Evolutionary conservation across 2,329 filamentous ascomycete genomes (phyloP).

Genomic region (Shiraia bambusicola): DNA sequence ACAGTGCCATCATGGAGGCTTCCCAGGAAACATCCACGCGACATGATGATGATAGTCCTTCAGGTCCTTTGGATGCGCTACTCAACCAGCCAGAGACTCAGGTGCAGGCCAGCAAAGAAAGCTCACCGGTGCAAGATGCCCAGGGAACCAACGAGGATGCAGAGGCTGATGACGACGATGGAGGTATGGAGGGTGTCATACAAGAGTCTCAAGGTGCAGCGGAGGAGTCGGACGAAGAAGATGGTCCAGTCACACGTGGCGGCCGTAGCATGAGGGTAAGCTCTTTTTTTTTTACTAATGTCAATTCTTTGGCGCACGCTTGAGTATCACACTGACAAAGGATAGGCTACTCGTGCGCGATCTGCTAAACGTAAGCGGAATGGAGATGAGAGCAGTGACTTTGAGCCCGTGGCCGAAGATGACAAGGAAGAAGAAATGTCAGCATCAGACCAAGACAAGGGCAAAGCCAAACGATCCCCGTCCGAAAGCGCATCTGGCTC

Average conservation of each 20-base stretch:
- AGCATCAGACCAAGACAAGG: slow-evolving; percentile 52
- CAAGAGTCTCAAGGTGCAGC: slow-evolving; percentile 45
- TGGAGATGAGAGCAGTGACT: slow-evolving; percentile 62
- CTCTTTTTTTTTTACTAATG: no score
- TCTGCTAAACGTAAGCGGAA: slow-evolving; percentile 43
- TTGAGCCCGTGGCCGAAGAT: slow-evolving; percentile 60
- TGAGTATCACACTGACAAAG: slow-evolving; percentile 19
- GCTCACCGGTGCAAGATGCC: slow-evolving; percentile 34
- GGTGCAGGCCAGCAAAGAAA: slow-evolving; percentile 37
- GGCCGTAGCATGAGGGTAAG: slow-evolving; percentile 43
- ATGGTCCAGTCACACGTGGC: slow-evolving; percentile 55
- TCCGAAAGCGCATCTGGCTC: slow-evolving; percentile 43
- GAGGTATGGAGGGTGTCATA: slow-evolving; percentile 42
- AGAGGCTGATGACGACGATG: slow-evolving; percentile 30
- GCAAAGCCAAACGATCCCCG: slow-evolving; percentile 43
- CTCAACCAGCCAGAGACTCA: slow-evolving; percentile 41
- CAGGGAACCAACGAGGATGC: slow-evolving; percentile 36
- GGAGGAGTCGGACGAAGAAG: slow-evolving; percentile 51
- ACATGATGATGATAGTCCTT: slow-evolving; percentile 31
- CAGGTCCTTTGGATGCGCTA: slow-evolving; percentile 34
- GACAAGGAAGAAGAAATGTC: slow-evolving; percentile 58
- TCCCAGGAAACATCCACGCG: slow-evolving; percentile 52
- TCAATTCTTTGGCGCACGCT: not conserved
- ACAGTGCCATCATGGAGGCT: slow-evolving; percentile 55
- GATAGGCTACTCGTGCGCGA: slow-evolving; percentile 28